Evolutionary conservation across 2,329 filamentous ascomycete species (phyloP).

Genomic region (Monosporascus sp.): DNA sequence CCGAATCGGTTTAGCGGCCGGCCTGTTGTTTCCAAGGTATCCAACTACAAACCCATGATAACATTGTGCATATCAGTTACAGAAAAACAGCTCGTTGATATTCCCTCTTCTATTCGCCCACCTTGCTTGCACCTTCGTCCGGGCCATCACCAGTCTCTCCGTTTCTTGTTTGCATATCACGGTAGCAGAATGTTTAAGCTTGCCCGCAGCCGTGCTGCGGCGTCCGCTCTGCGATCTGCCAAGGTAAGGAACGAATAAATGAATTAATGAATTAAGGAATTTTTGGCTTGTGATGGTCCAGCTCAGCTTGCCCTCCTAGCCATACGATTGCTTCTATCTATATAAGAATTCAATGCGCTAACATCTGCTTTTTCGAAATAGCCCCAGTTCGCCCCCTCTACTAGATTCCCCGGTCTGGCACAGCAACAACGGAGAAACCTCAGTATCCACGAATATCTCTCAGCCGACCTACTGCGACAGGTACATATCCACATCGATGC

Average conservation of each 20-base stretch:
- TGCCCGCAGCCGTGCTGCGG: conserved; percentile 73
- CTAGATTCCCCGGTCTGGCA: conserved; percentile 57
- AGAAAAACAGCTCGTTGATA: background rate
- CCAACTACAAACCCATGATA: background rate
- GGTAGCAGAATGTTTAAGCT: conserved; percentile 70
- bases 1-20: background rate
- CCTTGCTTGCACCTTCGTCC: no score
- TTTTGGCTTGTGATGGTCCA: conserved; percentile 8
- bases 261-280: conserved; percentile 9
- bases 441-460: conserved; percentile 98
- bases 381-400: conserved; percentile 38
- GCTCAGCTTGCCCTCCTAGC: background rate
- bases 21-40: background rate
- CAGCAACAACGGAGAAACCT: conserved; percentile 81
- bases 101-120: background rate
- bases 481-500: conserved; percentile 34
- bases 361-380: conserved; percentile 21
- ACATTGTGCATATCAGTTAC: background rate
- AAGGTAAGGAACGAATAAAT: conserved; percentile 52
- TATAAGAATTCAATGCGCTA: conserved; percentile 11
- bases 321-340: no score
- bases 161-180: conserved; percentile 21
- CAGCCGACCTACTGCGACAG: conserved; percentile 80
- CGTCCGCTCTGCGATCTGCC: conserved; percentile 71
- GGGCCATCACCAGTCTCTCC: no score